Percentiles rank a stretch among this genome's conserved stretches.
Evolutionary conservation across 805 yeast genomes (phyloP).

Genomic region (Lipomyces sp.): DNA sequence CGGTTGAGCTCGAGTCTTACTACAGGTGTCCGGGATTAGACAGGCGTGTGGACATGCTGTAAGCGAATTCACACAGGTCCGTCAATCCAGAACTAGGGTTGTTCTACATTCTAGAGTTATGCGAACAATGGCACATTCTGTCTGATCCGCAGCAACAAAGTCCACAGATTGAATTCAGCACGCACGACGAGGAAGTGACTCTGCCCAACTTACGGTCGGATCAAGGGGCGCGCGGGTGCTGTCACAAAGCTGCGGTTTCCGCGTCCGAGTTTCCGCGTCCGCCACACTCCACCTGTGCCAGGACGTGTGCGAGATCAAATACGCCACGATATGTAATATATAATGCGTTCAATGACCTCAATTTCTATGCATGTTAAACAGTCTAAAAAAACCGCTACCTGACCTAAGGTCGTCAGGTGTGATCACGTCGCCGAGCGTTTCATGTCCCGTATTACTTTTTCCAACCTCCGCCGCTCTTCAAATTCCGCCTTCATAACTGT

Average conservation of each 20-base stretch:
- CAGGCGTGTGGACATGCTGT: too few relatives aligned
- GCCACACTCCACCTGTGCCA: neutral
- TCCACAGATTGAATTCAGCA: neutral
- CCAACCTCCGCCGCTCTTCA: constrained; percentile 35
- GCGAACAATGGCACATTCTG: too few relatives aligned
- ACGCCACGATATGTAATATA: neutral
- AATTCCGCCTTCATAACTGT: constrained; percentile 29
- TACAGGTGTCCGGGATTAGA: too few relatives aligned
- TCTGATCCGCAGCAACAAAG: neutral
- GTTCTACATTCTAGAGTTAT: too few relatives aligned
- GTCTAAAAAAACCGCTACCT: neutral
- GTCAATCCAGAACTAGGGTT: too few relatives aligned
- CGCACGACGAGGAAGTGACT: neutral
- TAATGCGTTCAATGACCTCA: too few relatives aligned
- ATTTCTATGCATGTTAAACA: neutral
- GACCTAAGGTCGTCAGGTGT: neutral
- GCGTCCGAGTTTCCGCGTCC: neutral
- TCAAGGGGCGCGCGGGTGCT: neutral
- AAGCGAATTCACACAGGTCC: too few relatives aligned
- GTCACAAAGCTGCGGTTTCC: too few relatives aligned
- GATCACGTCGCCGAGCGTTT: constrained; percentile 23
- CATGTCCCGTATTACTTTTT: constrained; percentile 31
- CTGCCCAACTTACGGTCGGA: neutral
- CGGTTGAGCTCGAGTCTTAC: too few relatives aligned
- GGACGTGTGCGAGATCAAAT: neutral